A percentile compares a stretch with the other conserved stretches of the same genome.
Conservation (phyloP, 306 rosid genomes). For the Cicer chorassanicum region DNA sequence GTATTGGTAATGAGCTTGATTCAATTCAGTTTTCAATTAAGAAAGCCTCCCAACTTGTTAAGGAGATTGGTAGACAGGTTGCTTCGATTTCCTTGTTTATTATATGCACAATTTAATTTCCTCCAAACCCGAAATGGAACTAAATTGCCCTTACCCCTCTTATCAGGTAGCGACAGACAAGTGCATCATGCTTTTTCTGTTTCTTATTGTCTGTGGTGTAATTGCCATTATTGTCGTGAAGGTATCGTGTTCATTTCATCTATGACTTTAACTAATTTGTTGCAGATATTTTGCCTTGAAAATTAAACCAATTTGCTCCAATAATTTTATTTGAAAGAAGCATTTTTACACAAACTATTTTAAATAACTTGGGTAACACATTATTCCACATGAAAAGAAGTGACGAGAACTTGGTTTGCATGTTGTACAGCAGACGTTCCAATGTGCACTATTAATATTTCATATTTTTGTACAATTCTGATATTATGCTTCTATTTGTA, state of each 20-base stretch:
- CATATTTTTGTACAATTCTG: slow-evolving; percentile 16
- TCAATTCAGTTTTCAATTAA: slow-evolving; percentile 96
- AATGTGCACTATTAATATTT: neutral
- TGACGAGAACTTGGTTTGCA: neutral
- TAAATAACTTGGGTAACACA: neutral
- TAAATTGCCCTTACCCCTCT: slow-evolving; percentile 12
- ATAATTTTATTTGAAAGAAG: slow-evolving; percentile 26
- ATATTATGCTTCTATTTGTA: slow-evolving; percentile 7
- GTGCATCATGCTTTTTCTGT: slow-evolving; percentile 95
- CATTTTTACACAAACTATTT: slow-evolving; percentile 22
- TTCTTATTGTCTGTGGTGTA: slow-evolving; percentile 91
- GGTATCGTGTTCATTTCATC: slow-evolving; percentile 57
- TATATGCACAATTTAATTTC: slow-evolving; percentile 12
- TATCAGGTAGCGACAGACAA: slow-evolving; percentile 96
- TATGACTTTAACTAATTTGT: slow-evolving; percentile 16
- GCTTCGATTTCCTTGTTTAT: slow-evolving; percentile 34
- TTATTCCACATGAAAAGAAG: slow-evolving; percentile 13
- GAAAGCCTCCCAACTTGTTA: slow-evolving; percentile 98
- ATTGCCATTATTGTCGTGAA: slow-evolving; percentile 93
- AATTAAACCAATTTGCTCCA: neutral
- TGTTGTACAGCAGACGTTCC: slow-evolving; percentile 10
- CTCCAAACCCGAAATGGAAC: slow-evolving; percentile 36
- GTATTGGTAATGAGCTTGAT: slow-evolving; percentile 94
- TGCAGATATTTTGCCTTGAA: neutral
- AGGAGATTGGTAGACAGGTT: slow-evolving; percentile 99